phyloP scores from a whole-genome alignment of 2,329 filamentous ascomycete species.

The Diaporthe aspalathi region DNA sequence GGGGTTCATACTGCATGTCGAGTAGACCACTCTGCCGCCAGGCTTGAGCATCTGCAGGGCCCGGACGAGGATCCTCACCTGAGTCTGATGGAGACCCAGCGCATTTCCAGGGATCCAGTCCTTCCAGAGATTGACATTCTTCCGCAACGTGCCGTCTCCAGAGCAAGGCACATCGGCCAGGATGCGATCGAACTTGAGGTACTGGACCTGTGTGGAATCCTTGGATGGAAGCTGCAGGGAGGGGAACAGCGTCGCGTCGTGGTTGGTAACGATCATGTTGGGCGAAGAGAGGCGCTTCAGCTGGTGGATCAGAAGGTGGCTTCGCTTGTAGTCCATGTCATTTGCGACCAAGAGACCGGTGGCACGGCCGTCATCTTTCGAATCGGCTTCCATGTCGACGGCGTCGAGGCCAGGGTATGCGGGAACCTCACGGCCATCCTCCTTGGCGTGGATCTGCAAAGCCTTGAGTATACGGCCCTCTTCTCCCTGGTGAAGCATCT shows the following conservation, averaged over 20 bases:
- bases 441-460: slow-evolving; percentile 70
- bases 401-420: slow-evolving; percentile 60
- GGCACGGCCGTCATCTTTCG: slow-evolving; percentile 83
- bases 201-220: slow-evolving; percentile 67
- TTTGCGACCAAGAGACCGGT: slow-evolving; percentile 95
- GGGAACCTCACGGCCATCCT: slow-evolving; percentile 67
- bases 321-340: slow-evolving; percentile 95
- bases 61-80: slow-evolving; percentile 89
- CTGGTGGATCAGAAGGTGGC: slow-evolving; percentile 97
- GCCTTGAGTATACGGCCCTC: slow-evolving; percentile 84
- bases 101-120: slow-evolving; percentile 93
- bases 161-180: slow-evolving; percentile 97
- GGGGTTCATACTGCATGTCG: slow-evolving; percentile 98
- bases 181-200: slow-evolving; percentile 97
- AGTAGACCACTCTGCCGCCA: slow-evolving; percentile 94
- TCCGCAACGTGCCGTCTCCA: slow-evolving; percentile 91
- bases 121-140: slow-evolving; percentile 94
- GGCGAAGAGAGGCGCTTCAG: slow-evolving; percentile 97
- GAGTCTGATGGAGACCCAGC: slow-evolving; percentile 86
- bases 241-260: slow-evolving; percentile 96
- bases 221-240: slow-evolving; percentile 83
- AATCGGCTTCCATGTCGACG: slow-evolving; percentile 67
- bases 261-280: slow-evolving; percentile 96
- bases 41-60: slow-evolving; percentile 96
- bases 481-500: slow-evolving; percentile 93